These are phyloP conservation scores for Debaryomyces udenii DNA, from an alignment of 1,139 yeast species.

Conservation along the genomic window DNA sequence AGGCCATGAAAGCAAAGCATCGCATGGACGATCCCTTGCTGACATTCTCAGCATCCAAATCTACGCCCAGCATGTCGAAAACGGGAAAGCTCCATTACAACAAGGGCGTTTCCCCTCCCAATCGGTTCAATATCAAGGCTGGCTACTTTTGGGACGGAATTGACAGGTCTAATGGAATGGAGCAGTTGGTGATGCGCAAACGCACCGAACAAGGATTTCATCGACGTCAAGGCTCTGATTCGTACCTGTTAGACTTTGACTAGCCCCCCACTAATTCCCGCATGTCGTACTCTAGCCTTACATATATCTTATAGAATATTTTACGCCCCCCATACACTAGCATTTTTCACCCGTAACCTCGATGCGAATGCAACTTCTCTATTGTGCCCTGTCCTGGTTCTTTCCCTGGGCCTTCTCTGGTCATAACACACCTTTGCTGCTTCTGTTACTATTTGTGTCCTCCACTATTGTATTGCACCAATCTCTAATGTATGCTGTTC, in stretches of 20 bases:
- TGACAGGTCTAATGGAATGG: conserved; percentile 91
- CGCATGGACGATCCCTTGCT: conserved; percentile 72
- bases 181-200: conserved; percentile 59
- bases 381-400: neutral
- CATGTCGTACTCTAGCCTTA: neutral
- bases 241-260: conserved; percentile 7
- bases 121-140: conserved; percentile 76
- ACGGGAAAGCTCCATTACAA: conserved; percentile 36
- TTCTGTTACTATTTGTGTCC: too few species aligned
- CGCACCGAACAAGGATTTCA: conserved; percentile 11
- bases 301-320: too few species aligned
- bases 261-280: neutral
- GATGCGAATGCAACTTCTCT: too few species aligned
- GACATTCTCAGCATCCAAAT: conserved; percentile 34
- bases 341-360: too few species aligned
- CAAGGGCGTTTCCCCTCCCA: conserved; percentile 58
- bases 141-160: conserved; percentile 94
- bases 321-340: too few species aligned
- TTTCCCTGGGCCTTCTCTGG: neutral
- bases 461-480: neutral
- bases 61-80: conserved; percentile 40
- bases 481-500: neutral
- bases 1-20: conserved; percentile 32
- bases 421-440: neutral
- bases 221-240: conserved; percentile 1